Evolutionary conservation across 768 basidiomycete genomes (phyloP), one percentile per base, ranked within the genome.

Genomic region (Podaxis carcinomalis): DNA sequence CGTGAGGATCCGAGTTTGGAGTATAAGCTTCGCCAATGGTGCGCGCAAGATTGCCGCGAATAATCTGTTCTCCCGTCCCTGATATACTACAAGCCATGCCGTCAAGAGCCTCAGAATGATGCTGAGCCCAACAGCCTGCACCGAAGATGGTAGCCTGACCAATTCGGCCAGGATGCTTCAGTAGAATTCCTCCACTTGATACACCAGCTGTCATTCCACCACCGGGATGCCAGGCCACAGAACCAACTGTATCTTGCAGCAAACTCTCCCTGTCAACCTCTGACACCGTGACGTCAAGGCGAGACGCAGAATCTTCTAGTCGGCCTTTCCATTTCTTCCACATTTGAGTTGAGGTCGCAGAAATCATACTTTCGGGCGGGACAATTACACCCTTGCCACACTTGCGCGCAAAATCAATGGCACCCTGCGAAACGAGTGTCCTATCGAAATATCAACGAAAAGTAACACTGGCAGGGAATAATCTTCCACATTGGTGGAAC

Each of bases 171-270:
- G 89, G 78, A 51, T 78, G 71, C 69, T 93, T 93, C 57, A 93
- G 78, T 55, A 93, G 75, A n/a, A 93, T 70, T 0, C 92, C 92
- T 4, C 92, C 92, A 64, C 92, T 90, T 32, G 90, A 92, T 14
- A 91, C 89, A 1, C 90, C 90, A n/a, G 88, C 84, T 11, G 87
- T 84, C 56, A 86, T 66, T 14, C 78, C 75, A 3, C 74, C 79
- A 28, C 66, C 61, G 1, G 68, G 65, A 64, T 81, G 78, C 72
- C 80, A 84, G 13, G 77, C 84, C 37, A 91, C 78, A n/a, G 90
- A 90, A 14, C 92, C 92, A 5, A 93, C 92, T 0, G 92, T 93
- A 69, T 93, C 92, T 67, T 92, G 88, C 57, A 85, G n/a, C 6
- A 49, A 19, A 39, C 21, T 76, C 62, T 73, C 74, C 62, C 63